phyloP scores from a whole-genome alignment of 129 eudicot genomes.

The Flaveria robusta region DNA sequence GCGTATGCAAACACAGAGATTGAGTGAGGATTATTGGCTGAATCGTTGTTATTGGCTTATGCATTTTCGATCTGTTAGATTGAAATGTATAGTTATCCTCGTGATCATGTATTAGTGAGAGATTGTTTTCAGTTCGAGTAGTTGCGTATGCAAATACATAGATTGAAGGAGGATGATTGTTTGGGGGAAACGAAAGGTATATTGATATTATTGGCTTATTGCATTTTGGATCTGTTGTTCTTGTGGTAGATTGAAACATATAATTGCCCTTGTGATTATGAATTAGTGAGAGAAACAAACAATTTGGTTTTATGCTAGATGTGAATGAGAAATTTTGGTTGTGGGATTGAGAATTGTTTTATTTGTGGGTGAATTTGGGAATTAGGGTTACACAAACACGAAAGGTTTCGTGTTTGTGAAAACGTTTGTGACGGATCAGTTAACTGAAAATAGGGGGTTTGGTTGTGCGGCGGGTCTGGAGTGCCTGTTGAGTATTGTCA shows the following conservation, averaged over 20 bases:
- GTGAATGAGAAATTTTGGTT: slow-evolving; percentile 15
- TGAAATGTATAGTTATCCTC: not conserved
- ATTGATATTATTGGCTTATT: slow-evolving; percentile 8
- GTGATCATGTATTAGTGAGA: not conserved
- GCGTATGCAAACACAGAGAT: not conserved
- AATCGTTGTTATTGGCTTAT: not conserved
- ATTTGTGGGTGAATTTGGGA: slow-evolving; percentile 23
- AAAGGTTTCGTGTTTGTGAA: slow-evolving; percentile 32
- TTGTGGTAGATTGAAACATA: no score
- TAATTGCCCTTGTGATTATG: not conserved
- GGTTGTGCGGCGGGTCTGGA: slow-evolving; percentile 82
- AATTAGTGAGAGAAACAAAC: not conserved
- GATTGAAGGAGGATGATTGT: not conserved
- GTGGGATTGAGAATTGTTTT: slow-evolving; percentile 4
- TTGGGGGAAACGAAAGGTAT: not conserved
- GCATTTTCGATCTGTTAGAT: slow-evolving; percentile 30
- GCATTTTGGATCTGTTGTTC: slow-evolving; percentile 28
- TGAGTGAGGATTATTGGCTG: not conserved
- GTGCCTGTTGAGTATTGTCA: slow-evolving; percentile 71
- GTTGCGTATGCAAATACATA: not conserved
- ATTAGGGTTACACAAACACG: slow-evolving; percentile 30
- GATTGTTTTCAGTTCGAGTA: not conserved
- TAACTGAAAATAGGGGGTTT: slow-evolving; percentile 60
- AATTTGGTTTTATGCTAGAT: slow-evolving; percentile 6
- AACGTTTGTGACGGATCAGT: slow-evolving; percentile 65